Evolutionary conservation across 2,329 filamentous ascomycete genomes (phyloP), one percentile per base, ranked within the genome.

Genomic region (Apiospora hydei): DNA sequence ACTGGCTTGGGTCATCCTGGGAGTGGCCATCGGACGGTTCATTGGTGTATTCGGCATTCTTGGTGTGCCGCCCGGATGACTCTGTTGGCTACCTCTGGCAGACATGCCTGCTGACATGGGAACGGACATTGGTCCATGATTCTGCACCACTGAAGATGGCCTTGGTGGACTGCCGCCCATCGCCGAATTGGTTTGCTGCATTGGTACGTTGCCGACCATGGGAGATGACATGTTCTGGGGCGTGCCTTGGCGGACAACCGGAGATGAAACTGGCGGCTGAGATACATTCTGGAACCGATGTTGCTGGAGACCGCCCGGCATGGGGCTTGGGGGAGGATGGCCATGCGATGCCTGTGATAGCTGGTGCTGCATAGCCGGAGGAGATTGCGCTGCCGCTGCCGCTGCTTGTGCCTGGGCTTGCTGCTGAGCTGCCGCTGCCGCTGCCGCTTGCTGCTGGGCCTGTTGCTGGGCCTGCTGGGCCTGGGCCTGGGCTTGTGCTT

Each of bases 141-240:
- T 88, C 73, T 91, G 90, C 4, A 90, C 89, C 6, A 91, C 90
- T 21, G 92, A 93, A 0, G 91, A 84, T 21, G 92, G 91, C 64
- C 92, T 86, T 24, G 90, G 85, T 38, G 92, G 92, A 77, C 91
- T 94, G 69, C 86, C 89, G 26, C 90, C 91, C 86, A 93, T 91
- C 76, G 87, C 91, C 1, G 92, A 93, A 68, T 88, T 89, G 41
- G 89, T 90, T 47, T 87, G 86, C 74, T 91, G 89, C 90, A 93
- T 92, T 0, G 89, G 83, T 38, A 88, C 88, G 47, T 87, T 87
- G 61, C 85, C 85, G n/a, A 90, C 87, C 85, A 89, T 91, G 11
- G 90, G 91, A 1, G 90, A 92, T 6, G 90, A 92, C 83, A 89
- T 88, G 71, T 88, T 89, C 71, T 90, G 89, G 16, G 90, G 90